These are phyloP conservation scores for Pythium brachiatum DNA, from an alignment of 352 stramenopile species.

Conservation along the genomic window DNA sequence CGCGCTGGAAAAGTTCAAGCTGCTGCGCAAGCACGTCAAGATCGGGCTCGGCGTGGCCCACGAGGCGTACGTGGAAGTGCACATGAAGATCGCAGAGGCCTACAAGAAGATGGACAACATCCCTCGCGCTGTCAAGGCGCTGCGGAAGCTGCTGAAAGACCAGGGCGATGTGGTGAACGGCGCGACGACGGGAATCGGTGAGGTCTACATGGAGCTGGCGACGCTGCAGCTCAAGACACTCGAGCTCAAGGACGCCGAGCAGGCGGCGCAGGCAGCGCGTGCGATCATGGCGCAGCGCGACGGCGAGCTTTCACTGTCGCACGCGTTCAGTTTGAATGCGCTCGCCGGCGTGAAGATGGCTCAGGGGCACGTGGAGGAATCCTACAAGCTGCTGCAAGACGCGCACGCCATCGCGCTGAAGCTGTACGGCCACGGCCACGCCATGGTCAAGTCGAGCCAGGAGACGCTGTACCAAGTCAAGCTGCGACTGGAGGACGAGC, in stretches of 20 bases:
- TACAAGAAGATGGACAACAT: constrained; percentile 70
- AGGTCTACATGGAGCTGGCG: constrained; percentile 81
- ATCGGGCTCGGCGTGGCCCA: constrained; percentile 61
- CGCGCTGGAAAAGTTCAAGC: constrained; percentile 68
- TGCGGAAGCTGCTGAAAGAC: constrained; percentile 53
- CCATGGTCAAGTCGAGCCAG: constrained; percentile 58
- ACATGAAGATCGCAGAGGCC: constrained; percentile 58
- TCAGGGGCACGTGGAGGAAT: constrained; percentile 49
- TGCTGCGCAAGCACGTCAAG: constrained; percentile 66
- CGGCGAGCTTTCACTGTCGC: constrained; percentile 57
- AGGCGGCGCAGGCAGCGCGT: constrained; percentile 39
- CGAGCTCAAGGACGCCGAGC: constrained; percentile 32
- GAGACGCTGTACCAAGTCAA: constrained; percentile 67
- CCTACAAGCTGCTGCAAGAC: constrained; percentile 58
- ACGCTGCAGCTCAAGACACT: constrained; percentile 20
- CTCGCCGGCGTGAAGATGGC: constrained; percentile 75
- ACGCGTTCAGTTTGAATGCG: constrained; percentile 83
- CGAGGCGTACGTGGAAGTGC: constrained; percentile 74
- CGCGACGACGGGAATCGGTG: constrained; percentile 61
- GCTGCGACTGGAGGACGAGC: constrained; percentile 44
- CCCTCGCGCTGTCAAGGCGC: constrained; percentile 45
- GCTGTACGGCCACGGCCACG: constrained; percentile 57
- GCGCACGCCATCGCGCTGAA: constrained; percentile 69
- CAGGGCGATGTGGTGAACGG: constrained; percentile 60
- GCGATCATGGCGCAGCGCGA: constrained; percentile 64